Percentiles rank a stretch among this genome's conserved stretches.
Evolutionary conservation across 805 yeast species (phyloP).

Genomic region (Starmerella tilneyi): DNA sequence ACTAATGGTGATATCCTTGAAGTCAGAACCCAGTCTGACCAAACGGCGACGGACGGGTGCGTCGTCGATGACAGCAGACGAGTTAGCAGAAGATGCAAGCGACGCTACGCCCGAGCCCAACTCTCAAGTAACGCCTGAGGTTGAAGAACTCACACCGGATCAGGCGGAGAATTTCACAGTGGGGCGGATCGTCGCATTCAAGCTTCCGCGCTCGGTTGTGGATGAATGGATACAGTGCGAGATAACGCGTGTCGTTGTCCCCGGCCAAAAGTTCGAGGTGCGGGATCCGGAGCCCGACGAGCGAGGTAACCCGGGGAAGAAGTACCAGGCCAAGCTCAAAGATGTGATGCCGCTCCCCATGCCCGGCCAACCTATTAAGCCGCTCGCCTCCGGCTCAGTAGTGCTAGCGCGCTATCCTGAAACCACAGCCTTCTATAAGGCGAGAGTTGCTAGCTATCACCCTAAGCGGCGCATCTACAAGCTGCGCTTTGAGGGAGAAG

Average conservation of each 20-base stretch:
- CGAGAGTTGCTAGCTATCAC: constrained; percentile 57
- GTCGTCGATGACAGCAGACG: constrained; percentile 2
- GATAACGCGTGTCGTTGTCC: constrained; percentile 64
- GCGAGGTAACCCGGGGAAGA: constrained; percentile 73
- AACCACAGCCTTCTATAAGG: constrained; percentile 93
- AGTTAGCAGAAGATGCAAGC: neutral
- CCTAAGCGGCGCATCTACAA: constrained; percentile 18
- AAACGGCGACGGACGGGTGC: constrained; percentile 21
- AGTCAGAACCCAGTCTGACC: constrained; percentile 17
- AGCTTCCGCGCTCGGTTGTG: constrained; percentile 56
- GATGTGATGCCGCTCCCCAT: constrained; percentile 60
- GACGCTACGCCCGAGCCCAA: constrained; percentile 1
- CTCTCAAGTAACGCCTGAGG: neutral
- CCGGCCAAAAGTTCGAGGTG: constrained; percentile 74
- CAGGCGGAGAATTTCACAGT: constrained; percentile 32
- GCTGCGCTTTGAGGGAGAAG: constrained; percentile 89
- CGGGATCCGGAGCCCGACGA: constrained; percentile 98
- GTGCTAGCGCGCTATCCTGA: constrained; percentile 95
- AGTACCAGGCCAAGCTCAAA: constrained; percentile 70
- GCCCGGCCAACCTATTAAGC: constrained; percentile 34
- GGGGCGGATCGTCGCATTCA: constrained; percentile 83
- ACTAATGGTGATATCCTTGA: constrained; percentile 18
- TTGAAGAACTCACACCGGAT: neutral
- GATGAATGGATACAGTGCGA: constrained; percentile 95
- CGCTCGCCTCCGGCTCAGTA: constrained; percentile 63